A percentile compares a stretch with the other conserved stretches of the same genome.
phyloP scores from a whole-genome alignment of 2,329 filamentous ascomycete species.

The Sclerotinia borealis region DNA sequence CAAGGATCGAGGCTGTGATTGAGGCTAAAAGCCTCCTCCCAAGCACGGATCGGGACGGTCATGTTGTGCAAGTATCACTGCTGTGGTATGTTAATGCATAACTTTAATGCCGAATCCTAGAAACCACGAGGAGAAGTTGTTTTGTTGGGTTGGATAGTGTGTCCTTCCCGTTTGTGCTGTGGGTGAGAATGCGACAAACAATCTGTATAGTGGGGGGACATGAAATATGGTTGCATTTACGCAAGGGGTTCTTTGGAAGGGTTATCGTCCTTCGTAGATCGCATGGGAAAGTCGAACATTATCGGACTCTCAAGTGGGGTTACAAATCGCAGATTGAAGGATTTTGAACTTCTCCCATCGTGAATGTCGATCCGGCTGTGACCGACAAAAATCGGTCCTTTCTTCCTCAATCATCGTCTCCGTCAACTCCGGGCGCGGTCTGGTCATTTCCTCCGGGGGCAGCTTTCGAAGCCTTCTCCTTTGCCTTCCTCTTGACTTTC shows the following conservation, averaged over 20 bases:
- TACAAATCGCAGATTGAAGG: constrained; percentile 5
- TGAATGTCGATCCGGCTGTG: constrained; percentile 8
- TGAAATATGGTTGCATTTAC: constrained; percentile 9
- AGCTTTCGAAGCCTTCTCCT: constrained; percentile 50
- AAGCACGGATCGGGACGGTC: constrained; percentile 7
- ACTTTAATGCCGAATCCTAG: constrained; percentile 3
- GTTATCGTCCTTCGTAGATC: constrained; percentile 5
- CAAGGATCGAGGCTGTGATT: background rate
- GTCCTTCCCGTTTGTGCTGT: constrained; percentile 5
- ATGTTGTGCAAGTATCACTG: constrained; percentile 7
- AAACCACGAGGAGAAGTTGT: constrained; percentile 10
- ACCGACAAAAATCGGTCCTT: background rate
- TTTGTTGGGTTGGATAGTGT: constrained; percentile 8
- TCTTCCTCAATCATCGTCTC: constrained; percentile 8
- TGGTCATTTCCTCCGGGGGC: constrained; percentile 8
- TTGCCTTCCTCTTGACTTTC: constrained; percentile 52
- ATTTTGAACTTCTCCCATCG: constrained; percentile 1
- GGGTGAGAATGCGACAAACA: background rate
- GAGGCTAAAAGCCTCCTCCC: constrained; percentile 2
- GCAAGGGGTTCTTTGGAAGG: background rate
- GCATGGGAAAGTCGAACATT: background rate
- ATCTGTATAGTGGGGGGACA: background rate
- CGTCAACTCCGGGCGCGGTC: background rate
- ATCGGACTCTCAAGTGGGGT: background rate
- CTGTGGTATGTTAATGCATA: constrained; percentile 7